Evolutionary conservation across 176 grass and related monocot genomes (phyloP).

Genomic region (Tillandsia fasciculata): DNA sequence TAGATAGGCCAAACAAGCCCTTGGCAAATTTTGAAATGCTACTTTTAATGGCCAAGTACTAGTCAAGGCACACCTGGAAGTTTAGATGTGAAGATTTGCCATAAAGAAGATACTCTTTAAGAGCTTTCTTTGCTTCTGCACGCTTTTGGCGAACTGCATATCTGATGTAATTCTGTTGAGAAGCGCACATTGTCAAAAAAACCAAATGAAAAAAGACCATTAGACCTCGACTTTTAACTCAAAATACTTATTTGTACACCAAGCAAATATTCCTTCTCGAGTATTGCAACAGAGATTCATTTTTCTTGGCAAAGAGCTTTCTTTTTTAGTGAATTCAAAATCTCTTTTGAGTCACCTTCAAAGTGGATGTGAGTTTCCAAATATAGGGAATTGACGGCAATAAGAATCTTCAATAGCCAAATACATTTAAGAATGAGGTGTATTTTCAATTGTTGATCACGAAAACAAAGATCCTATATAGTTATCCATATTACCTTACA

Average conservation of each 20-base stretch:
- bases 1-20: too few species aligned
- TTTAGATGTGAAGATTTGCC: constrained; percentile 46
- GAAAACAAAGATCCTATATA: too few species aligned
- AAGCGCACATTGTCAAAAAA: neutral
- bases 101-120: constrained; percentile 74
- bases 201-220: neutral
- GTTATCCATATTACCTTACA: too few species aligned
- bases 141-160: constrained; percentile 62
- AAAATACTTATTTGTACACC: too few species aligned
- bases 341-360: too few species aligned
- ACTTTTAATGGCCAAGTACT: neutral
- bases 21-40: neutral
- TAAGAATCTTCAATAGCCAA: too few species aligned
- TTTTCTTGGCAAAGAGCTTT: too few species aligned
- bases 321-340: too few species aligned
- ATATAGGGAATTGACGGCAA: too few species aligned
- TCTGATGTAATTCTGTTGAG: constrained; percentile 56
- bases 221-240: neutral
- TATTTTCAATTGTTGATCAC: too few species aligned
- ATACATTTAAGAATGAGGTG: too few species aligned
- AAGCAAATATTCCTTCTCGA: neutral
- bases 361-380: too few species aligned
- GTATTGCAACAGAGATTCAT: neutral
- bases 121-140: constrained; percentile 74
- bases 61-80: constrained; percentile 28